phyloP scores from a whole-genome alignment of 1,284 basidiomycete species.

The Malassezia sympodialis region DNA sequence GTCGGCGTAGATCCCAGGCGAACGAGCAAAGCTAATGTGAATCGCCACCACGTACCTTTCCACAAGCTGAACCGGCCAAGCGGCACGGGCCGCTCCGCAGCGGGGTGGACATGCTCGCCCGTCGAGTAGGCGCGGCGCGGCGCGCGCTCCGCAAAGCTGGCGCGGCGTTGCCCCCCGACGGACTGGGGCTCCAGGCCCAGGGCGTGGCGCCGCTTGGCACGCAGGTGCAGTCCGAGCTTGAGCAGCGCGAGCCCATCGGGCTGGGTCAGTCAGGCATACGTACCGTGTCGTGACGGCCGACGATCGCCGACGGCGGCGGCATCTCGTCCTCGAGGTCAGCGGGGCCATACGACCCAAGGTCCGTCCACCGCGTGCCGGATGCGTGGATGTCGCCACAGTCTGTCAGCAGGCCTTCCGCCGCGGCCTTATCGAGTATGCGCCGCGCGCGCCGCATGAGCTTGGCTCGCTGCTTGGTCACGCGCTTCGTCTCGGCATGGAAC shows the following conservation, averaged over 20 bases:
- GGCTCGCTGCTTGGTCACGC: conserved; percentile 17
- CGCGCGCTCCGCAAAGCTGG: conserved; percentile 7
- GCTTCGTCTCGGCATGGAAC: conserved; percentile 18
- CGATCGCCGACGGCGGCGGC: conserved; percentile 27
- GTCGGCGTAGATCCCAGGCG: background rate
- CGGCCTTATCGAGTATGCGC: conserved; percentile 18
- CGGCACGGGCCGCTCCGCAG: background rate
- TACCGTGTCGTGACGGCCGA: conserved; percentile 23
- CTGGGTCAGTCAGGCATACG: background rate
- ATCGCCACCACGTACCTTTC: conserved; percentile 4
- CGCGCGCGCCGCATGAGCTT: conserved; percentile 13
- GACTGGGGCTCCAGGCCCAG: background rate
- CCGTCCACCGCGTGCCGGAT: conserved; percentile 15
- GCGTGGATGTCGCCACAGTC: conserved; percentile 2
- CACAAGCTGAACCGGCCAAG: conserved; percentile 10
- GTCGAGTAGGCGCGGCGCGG: conserved; percentile 1
- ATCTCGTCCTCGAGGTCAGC: conserved; percentile 21
- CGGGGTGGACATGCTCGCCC: conserved; percentile 1
- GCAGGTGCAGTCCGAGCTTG: conserved; percentile 14
- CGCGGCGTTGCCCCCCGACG: background rate
- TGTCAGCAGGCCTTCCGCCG: conserved; percentile 20
- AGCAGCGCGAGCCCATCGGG: conserved; percentile 14
- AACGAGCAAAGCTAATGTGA: conserved; percentile 11
- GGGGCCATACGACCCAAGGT: conserved; percentile 21
- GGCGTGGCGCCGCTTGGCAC: conserved; percentile 9